phyloP scores from a whole-genome alignment of 2,329 filamentous ascomycete genomes.

The Exserohilum turcica region DNA sequence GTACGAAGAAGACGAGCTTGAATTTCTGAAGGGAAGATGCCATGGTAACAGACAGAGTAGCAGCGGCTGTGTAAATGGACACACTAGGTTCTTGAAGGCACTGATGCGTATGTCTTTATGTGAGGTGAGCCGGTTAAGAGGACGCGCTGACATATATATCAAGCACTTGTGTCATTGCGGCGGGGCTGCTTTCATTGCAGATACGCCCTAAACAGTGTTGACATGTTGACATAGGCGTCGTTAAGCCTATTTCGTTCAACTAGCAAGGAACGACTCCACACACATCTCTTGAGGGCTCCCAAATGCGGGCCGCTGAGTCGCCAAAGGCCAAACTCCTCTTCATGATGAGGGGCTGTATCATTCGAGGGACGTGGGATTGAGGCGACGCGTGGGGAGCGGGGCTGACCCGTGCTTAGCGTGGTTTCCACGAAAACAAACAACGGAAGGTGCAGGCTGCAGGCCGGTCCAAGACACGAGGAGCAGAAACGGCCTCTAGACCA shows the following conservation, averaged over 20 bases:
- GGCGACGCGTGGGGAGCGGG: conserved; percentile 14
- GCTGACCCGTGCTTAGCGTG: conserved; percentile 27
- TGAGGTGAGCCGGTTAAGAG: background rate
- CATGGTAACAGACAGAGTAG: background rate
- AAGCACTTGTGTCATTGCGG: background rate
- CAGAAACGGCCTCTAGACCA: conserved; percentile 11
- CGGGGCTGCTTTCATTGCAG: background rate
- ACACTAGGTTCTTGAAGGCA: background rate
- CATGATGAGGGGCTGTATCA: background rate
- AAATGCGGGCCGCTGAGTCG: background rate
- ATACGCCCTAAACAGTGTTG: background rate
- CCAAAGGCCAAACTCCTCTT: background rate
- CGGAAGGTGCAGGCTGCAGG: conserved; percentile 13
- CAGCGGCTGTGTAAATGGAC: background rate
- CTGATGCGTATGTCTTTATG: no score
- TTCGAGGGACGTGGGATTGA: background rate
- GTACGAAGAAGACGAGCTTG: conserved; percentile 56
- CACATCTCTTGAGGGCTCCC: background rate
- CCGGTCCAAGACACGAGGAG: conserved; percentile 9
- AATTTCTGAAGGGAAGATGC: conserved; percentile 28
- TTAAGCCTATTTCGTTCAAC: background rate
- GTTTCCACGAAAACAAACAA: conserved; percentile 28
- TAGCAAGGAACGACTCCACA: background rate
- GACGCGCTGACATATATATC: background rate
- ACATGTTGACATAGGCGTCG: background rate